Conservation (phyloP, 176 grass and related monocot species). For the Ananas comosus region DNA sequence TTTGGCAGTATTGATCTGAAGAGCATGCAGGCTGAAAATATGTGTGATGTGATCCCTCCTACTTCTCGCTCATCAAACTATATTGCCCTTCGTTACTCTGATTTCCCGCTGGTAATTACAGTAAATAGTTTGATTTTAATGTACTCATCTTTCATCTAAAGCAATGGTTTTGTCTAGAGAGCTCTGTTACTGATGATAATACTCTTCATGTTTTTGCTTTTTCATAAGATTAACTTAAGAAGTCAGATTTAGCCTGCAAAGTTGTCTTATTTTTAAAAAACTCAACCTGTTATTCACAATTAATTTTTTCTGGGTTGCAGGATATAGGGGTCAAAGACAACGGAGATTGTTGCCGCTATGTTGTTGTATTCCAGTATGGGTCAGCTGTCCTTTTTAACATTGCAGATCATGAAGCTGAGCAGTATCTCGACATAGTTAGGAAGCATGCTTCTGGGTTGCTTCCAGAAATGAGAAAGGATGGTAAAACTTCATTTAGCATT, state of each 20-base stretch:
- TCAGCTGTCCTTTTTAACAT: constrained; percentile 88
- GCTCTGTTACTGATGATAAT: background rate
- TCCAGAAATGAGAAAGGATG: constrained; percentile 77
- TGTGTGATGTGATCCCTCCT: constrained; percentile 47
- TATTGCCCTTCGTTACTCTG: constrained; percentile 63
- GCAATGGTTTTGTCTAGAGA: background rate
- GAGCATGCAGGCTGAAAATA: constrained; percentile 70
- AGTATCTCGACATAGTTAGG: constrained; percentile 79
- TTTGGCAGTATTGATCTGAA: constrained; percentile 84
- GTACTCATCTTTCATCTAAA: constrained; percentile 10
- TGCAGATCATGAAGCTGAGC: constrained; percentile 84
- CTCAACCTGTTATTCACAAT: background rate
- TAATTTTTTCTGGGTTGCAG: constrained; percentile 27
- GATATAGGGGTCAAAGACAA: constrained; percentile 60
- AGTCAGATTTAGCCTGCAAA: no score
- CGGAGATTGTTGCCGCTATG: constrained; percentile 58
- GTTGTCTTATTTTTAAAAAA: no score
- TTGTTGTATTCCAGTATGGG: constrained; percentile 88
- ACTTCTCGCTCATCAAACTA: constrained; percentile 69
- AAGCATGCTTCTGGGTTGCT: constrained; percentile 89
- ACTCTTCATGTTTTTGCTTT: background rate
- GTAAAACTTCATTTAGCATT: constrained; percentile 27
- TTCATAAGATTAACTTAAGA: background rate
- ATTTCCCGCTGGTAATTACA: constrained; percentile 64
- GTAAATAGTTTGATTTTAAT: constrained; percentile 18